phyloP scores from a whole-genome alignment of 1,284 basidiomycete genomes.

The Marasmius sp. region DNA sequence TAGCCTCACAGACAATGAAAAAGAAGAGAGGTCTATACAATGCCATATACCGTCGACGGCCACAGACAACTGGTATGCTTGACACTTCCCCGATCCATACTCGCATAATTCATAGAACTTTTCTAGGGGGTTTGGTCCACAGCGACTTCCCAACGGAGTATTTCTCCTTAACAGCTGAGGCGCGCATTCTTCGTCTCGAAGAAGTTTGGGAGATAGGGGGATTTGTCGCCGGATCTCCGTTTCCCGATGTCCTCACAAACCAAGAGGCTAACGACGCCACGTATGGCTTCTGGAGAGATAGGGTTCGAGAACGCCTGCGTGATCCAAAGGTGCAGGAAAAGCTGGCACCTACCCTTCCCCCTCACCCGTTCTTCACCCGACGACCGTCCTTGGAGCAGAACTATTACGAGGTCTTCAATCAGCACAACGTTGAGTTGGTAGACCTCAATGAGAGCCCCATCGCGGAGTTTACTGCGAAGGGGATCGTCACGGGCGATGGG shows the following conservation, averaged over 20 bases:
- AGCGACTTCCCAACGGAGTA: conserved; percentile 6
- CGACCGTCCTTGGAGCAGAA: conserved; percentile 18
- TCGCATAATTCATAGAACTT: neutral
- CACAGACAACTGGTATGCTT: conserved; percentile 15
- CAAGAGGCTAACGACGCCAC: conserved; percentile 16
- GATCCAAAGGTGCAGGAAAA: conserved; percentile 21
- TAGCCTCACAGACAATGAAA: conserved; percentile 10
- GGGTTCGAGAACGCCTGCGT: conserved; percentile 16
- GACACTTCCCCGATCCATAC: neutral
- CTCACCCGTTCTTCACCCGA: conserved; percentile 21
- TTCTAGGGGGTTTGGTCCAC: conserved; percentile 14
- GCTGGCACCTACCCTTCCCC: conserved; percentile 19
- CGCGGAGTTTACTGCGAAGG: conserved; percentile 7
- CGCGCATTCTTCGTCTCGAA: conserved; percentile 17
- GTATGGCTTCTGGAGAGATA: conserved; percentile 23
- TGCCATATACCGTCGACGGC: conserved; percentile 14
- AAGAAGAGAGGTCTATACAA: conserved; percentile 15
- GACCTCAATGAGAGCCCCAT: conserved; percentile 18
- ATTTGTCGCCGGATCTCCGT: conserved; percentile 17
- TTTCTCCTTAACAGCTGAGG: conserved; percentile 17
- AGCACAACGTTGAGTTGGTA: conserved; percentile 21
- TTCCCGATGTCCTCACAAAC: conserved; percentile 13
- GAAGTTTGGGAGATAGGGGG: conserved; percentile 21
- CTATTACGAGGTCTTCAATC: conserved; percentile 24
- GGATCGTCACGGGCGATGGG: conserved; percentile 5